phyloP scores from a whole-genome alignment of 2,329 filamentous ascomycete genomes.

The Leptographium flavum region DNA sequence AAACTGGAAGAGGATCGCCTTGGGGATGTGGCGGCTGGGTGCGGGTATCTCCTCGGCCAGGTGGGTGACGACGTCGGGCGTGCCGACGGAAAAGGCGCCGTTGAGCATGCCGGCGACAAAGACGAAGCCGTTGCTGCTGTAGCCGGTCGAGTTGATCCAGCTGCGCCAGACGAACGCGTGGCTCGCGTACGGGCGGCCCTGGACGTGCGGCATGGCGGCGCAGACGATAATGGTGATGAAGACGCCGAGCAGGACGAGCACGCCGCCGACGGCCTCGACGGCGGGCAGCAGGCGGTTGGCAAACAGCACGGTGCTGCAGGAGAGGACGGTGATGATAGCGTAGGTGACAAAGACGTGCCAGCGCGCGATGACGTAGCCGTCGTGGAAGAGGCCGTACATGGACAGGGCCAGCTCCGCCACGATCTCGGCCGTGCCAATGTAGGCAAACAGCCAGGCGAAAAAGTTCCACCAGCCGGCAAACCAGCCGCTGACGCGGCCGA shows the following conservation, averaged over 20 bases:
- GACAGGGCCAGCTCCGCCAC: not conserved
- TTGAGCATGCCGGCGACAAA: not conserved
- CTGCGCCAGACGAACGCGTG: not conserved
- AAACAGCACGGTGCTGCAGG: not conserved
- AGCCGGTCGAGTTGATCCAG: not conserved
- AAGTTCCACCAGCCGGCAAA: conserved; percentile 1
- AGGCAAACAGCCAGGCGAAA: not conserved
- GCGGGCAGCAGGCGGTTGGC: not conserved
- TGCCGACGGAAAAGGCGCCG: not conserved
- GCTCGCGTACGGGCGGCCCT: not conserved
- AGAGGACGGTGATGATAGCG: not conserved
- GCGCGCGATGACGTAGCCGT: not conserved
- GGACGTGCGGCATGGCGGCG: not conserved
- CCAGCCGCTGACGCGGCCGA: not conserved
- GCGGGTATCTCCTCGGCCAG: not conserved
- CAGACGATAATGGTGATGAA: not conserved
- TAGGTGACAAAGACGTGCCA: conserved; percentile 1
- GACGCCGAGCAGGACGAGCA: not conserved
- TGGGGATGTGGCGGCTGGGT: not conserved
- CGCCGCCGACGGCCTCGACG: not conserved
- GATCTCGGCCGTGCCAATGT: not conserved
- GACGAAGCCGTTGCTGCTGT: not conserved
- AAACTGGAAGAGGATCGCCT: not conserved
- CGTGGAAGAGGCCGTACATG: not conserved
- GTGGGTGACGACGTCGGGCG: not conserved